Conservation (phyloP, 2,329 filamentous ascomycete species). For the Sporothrix variecibatus region DNA sequence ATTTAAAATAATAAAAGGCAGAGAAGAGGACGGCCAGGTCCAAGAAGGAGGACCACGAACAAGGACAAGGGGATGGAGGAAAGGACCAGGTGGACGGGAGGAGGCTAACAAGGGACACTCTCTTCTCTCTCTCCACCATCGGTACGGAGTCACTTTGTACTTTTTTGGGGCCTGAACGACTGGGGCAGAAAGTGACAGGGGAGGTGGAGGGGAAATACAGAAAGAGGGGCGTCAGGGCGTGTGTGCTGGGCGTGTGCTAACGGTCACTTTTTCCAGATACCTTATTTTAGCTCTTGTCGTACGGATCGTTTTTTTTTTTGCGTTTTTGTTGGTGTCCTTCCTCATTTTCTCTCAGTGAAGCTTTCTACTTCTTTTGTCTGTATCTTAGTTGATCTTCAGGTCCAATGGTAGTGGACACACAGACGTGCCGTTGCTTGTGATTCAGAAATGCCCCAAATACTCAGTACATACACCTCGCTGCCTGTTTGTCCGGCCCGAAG, state of each 20-base stretch:
- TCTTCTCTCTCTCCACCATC: neutral
- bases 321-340: neutral
- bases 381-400: neutral
- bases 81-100: neutral
- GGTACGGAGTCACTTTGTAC: neutral
- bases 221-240: neutral
- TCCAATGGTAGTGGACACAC: neutral
- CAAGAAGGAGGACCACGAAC: neutral
- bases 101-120: neutral
- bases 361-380: neutral
- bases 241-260: neutral
- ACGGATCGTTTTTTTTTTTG: neutral
- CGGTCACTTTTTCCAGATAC: neutral
- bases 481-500: neutral
- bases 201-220: neutral
- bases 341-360: neutral
- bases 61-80: neutral
- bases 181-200: neutral
- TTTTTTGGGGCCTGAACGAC: neutral
- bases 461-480: neutral
- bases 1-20: neutral
- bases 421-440: neutral
- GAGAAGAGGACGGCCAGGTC: neutral
- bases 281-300: neutral
- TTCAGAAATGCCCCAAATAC: neutral